Evolutionary conservation across 75 land plant genomes (phyloP).

Genomic region (Sequoiadendron giganteum): DNA sequence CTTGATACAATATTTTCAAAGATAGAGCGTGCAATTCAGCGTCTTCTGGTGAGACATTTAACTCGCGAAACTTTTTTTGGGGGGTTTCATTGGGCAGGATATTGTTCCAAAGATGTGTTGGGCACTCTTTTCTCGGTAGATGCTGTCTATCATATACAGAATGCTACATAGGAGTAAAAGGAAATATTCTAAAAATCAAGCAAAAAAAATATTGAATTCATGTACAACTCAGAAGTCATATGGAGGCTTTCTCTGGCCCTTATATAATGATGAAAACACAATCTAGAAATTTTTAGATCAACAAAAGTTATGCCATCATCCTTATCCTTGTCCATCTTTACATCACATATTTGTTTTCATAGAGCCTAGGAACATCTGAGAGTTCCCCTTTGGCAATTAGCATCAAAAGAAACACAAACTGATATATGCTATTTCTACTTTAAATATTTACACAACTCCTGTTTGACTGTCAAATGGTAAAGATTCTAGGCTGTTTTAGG

Average conservation of each 20-base stretch:
- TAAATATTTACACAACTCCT: no score
- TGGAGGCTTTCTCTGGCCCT: background rate
- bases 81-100: background rate
- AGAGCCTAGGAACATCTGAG: background rate
- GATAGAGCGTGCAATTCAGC: conserved; percentile 88
- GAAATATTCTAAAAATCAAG: background rate
- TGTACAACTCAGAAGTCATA: background rate
- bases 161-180: background rate
- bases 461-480: background rate
- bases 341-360: background rate
- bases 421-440: background rate
- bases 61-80: background rate
- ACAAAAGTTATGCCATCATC: background rate
- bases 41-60: conserved; percentile 54
- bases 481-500: background rate
- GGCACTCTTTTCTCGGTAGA: background rate
- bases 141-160: background rate
- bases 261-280: background rate
- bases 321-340: background rate
- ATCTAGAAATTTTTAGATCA: background rate
- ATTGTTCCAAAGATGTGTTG: background rate
- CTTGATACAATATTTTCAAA: conserved; percentile 85
- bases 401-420: background rate
- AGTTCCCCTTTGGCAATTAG: background rate
- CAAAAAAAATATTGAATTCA: background rate